Conservation (phyloP, 2,329 filamentous ascomycete species). For the Cadophora sp. region DNA sequence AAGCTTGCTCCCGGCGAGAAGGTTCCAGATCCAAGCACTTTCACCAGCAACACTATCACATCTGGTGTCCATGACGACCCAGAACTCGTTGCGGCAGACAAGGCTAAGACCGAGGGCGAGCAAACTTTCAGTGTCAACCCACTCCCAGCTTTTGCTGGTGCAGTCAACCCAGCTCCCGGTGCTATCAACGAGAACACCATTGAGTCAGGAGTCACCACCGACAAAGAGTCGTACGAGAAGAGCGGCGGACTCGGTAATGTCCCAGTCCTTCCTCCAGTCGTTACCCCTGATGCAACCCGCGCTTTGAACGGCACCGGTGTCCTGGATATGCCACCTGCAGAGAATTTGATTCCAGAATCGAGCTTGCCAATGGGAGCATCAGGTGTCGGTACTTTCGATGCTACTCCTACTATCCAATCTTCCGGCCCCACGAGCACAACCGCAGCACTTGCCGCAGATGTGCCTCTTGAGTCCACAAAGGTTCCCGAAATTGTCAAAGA, state of each 20-base stretch:
- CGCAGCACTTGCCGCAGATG: conserved; percentile 51
- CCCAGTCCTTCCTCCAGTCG: conserved; percentile 47
- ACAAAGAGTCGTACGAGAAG: conserved; percentile 87
- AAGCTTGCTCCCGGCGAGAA: conserved; percentile 80
- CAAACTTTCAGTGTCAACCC: conserved; percentile 64
- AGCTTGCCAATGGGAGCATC: conserved; percentile 69
- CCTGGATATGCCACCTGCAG: conserved; percentile 60
- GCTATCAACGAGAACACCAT: conserved; percentile 70
- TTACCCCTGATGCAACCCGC: conserved; percentile 49
- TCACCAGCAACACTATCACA: conserved; percentile 73
- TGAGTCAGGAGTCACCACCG: conserved; percentile 76
- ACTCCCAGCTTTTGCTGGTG: conserved; percentile 66
- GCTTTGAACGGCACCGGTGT: conserved; percentile 46
- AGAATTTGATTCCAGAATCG: conserved; percentile 80
- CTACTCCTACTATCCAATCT: conserved; percentile 57
- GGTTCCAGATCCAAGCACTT: conserved; percentile 70
- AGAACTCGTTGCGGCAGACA: conserved; percentile 69
- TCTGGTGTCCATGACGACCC: conserved; percentile 79
- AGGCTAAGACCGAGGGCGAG: conserved; percentile 47
- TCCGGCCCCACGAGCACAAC: conserved; percentile 54
- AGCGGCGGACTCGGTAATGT: conserved; percentile 62
- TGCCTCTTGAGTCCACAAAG: conserved; percentile 51
- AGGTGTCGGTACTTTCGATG: conserved; percentile 57
- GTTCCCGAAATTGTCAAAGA: conserved; percentile 72
- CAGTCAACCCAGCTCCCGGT: conserved; percentile 75